Base-by-base conservation (phyloP, 2,329 filamentous ascomycete genomes). In the Claviceps africana region DNA sequence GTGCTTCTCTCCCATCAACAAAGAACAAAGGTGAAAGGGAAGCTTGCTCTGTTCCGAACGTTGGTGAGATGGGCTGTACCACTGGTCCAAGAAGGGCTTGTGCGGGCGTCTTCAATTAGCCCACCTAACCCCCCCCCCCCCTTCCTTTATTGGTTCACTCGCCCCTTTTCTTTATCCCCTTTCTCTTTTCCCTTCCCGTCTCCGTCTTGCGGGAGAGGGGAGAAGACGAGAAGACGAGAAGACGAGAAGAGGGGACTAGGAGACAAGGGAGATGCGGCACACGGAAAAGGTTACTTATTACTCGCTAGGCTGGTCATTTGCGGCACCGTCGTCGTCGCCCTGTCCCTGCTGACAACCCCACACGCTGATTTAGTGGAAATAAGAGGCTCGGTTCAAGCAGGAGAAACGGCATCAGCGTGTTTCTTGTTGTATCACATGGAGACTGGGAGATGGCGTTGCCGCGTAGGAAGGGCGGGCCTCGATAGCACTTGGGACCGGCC, bases 401-500 rank as follows among this genome's bases (percentile, higher is more conserved):
- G 7, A 25, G 21, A 44, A 28, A n/a, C 42, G 22, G 22, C 22
- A 25, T 3, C 19, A 11, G 22, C 21, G 40, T 45, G 43, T 45
- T 15, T 25, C 43, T 46, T 31, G 28, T 46, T 28, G 44, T 33
- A 17, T 31, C 44, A 30, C 44, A 11, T 19, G 19, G 9, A 33
- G 44, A 19, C 13, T 2, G 31, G 21, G 22, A 30, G 25, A 25
- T 48, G 31, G 31, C 30, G n/a, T 37, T 22, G 11, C 19, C 31
- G 19, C 22, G n/a, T 22, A 37, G 33, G 17, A 37, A 25, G 46
- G 19, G 5, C 19, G 52, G 58, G 52, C 50, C 25, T 37, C 54
- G 50, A 55, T 28, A 42, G 10, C 33, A 35, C 50, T 28, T 43
- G 3, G 21, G 4, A 6, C 19, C n/a, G 7, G 17, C 19, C 17